These are phyloP conservation scores for Cylindrotheca closterium DNA, from an alignment of 108 stramenopile species.

Conservation along the genomic window DNA sequence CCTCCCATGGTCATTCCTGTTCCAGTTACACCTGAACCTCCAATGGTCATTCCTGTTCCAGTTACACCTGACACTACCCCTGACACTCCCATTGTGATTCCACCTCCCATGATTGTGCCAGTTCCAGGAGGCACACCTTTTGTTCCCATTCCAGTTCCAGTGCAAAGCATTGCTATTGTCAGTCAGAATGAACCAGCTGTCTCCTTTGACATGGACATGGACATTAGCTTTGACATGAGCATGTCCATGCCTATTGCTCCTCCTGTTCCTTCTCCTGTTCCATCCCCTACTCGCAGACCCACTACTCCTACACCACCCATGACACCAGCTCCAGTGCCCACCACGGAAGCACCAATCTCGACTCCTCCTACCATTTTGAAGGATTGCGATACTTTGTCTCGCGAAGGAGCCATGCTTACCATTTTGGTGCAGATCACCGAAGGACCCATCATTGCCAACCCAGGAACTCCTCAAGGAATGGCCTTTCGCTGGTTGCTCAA, in stretches of 20 bases:
- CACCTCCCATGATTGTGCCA: background rate
- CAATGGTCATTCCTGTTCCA: background rate
- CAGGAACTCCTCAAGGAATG: conserved; percentile 46
- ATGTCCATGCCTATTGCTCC: background rate
- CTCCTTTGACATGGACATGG: background rate
- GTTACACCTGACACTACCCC: too few relatives aligned
- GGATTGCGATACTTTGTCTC: conserved; percentile 11
- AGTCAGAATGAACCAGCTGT: background rate
- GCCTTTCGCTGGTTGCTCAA: conserved; percentile 42
- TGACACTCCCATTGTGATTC: too few relatives aligned
- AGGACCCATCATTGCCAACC: conserved; percentile 24
- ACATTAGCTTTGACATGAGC: background rate
- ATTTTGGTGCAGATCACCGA: conserved; percentile 24
- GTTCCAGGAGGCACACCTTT: too few relatives aligned
- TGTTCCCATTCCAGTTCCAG: too few relatives aligned
- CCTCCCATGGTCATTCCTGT: background rate
- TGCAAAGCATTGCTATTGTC: background rate
- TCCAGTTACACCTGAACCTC: background rate
- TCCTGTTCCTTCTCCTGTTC: conserved; percentile 1
- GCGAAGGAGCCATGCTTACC: conserved; percentile 14
- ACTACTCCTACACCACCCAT: conserved; percentile 1
- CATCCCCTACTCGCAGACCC: background rate
- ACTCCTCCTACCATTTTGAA: background rate
- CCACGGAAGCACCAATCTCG: conserved; percentile 9
- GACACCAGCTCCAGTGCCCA: conserved; percentile 5